phyloP scores from a whole-genome alignment of 2,329 filamentous ascomycete genomes.

The Calonectria hongkongensis region DNA sequence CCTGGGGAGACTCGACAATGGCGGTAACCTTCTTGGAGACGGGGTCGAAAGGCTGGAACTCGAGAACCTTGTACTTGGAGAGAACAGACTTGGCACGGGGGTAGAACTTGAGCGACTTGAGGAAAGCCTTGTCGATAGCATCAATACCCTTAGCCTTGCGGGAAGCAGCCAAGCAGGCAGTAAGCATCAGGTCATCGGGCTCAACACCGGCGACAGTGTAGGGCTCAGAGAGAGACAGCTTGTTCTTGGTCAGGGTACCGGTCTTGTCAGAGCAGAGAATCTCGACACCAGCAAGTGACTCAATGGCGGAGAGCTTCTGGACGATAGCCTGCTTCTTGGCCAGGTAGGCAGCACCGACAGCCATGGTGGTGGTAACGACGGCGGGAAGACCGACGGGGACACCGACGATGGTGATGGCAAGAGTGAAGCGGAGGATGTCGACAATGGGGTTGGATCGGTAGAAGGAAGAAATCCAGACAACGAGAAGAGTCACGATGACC shows the following conservation, averaged over 20 bases:
- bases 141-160: slow-evolving; percentile 98
- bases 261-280: slow-evolving; percentile 97
- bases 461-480: slow-evolving; percentile 91
- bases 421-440: slow-evolving; percentile 86
- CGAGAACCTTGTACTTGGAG: slow-evolving; percentile 87
- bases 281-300: slow-evolving; percentile 93
- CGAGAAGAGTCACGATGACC: slow-evolving; percentile 85
- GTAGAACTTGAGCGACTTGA: slow-evolving; percentile 89
- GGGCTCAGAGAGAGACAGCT: slow-evolving; percentile 89
- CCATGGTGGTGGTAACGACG: slow-evolving; percentile 96
- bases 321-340: slow-evolving; percentile 96
- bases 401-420: slow-evolving; percentile 93
- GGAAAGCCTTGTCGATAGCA: slow-evolving; percentile 95
- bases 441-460: slow-evolving; percentile 91
- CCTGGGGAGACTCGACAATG: slow-evolving; percentile 87
- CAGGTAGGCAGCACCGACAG: slow-evolving; percentile 92
- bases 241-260: slow-evolving; percentile 95
- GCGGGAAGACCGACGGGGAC: slow-evolving; percentile 94
- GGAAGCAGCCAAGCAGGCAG: slow-evolving; percentile 90
- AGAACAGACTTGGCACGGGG: slow-evolving; percentile 87
- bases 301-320: slow-evolving; percentile 93
- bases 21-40: slow-evolving; percentile 95
- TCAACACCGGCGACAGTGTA: slow-evolving; percentile 89
- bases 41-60: slow-evolving; percentile 92
- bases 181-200: slow-evolving; percentile 92